phyloP scores from a whole-genome alignment of 2,329 filamentous ascomycete genomes.

The Aspergillus japonicus region DNA sequence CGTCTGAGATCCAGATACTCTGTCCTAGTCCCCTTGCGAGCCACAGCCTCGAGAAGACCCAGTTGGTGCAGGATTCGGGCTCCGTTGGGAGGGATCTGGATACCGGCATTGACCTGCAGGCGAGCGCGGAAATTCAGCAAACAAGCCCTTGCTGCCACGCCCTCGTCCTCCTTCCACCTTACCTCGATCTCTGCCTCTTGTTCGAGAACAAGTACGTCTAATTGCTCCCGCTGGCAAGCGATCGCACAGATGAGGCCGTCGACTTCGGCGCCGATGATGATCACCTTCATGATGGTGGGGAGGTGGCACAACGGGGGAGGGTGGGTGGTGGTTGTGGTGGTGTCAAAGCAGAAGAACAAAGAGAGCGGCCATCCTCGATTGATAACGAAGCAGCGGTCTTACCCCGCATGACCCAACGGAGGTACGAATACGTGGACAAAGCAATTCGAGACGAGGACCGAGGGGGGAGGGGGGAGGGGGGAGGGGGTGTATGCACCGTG shows the following conservation, averaged over 20 bases:
- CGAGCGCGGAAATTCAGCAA: too few species aligned
- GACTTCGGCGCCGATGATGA: constrained; percentile 3
- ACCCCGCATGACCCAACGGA: not conserved
- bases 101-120: not conserved
- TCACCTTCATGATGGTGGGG: not conserved
- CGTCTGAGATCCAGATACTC: constrained; percentile 4
- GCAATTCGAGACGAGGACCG: not conserved
- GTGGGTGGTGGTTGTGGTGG: not conserved
- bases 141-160: too few species aligned
- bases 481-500: not conserved
- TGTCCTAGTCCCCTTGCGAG: not conserved
- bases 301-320: not conserved
- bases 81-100: constrained; percentile 8
- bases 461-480: too few species aligned
- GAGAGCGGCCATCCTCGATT: not conserved
- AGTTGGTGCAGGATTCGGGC: not conserved
- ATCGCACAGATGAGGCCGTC: constrained; percentile 2
- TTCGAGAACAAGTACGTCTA: constrained; percentile 1
- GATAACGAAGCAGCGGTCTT: not conserved
- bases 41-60: not conserved
- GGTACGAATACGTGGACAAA: not conserved
- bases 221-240: not conserved
- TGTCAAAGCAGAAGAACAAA: not conserved
- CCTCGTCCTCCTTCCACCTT: not conserved
- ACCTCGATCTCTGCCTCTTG: not conserved